Percentiles rank a stretch among this genome's conserved stretches.
phyloP scores from a whole-genome alignment of 371 early-diverging fungal genomes.

The Mucor ambiguus region DNA sequence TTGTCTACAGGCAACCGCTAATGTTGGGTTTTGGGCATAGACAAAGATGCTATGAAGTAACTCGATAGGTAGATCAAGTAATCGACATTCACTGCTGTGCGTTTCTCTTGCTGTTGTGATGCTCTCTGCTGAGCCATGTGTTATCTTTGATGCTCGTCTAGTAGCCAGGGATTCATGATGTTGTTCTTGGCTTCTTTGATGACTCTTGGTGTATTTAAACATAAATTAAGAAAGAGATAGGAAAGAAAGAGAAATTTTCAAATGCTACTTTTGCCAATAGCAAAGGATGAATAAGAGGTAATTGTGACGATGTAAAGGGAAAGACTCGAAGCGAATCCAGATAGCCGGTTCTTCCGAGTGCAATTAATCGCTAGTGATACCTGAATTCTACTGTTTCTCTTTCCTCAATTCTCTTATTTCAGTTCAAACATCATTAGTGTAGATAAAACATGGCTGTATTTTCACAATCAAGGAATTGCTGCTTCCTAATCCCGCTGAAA shows the following conservation, averaged over 20 bases:
- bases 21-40: slow-evolving; percentile 36
- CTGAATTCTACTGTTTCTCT: neutral
- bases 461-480: slow-evolving; percentile 13
- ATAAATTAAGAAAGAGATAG: neutral
- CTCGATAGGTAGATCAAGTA: slow-evolving; percentile 32
- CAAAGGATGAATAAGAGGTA: neutral
- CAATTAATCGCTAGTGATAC: neutral
- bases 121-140: neutral
- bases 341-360: neutral
- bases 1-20: slow-evolving; percentile 18
- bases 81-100: neutral
- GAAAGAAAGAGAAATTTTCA: neutral
- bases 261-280: neutral
- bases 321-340: neutral
- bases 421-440: neutral
- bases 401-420: neutral
- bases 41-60: slow-evolving; percentile 38
- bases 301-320: neutral
- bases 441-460: slow-evolving; percentile 5
- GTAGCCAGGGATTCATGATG: neutral
- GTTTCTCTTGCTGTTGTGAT: neutral
- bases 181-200: neutral
- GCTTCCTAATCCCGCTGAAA: slow-evolving; percentile 7
- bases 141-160: neutral
- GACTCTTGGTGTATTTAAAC: neutral